Percentiles rank a stretch among this genome's conserved stretches.
These are phyloP conservation scores for Ophiocordyceps camponoti-leonardi DNA, from an alignment of 2,329 filamentous ascomycete species.

Conservation along the genomic window DNA sequence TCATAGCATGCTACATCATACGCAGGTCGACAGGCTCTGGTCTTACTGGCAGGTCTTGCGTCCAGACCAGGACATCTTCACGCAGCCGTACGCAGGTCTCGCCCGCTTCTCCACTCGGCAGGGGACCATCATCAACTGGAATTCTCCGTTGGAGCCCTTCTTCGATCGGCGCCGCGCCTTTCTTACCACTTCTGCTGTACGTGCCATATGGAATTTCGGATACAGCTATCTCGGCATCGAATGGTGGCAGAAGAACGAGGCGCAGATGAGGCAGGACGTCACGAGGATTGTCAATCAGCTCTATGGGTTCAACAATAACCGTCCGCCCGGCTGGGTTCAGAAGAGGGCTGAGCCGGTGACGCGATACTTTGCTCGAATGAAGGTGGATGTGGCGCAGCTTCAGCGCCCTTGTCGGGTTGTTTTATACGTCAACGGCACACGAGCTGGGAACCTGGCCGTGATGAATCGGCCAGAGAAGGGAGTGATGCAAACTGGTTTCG, in stretches of 20 bases:
- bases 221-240: slow-evolving; percentile 23
- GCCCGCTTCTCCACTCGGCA: slow-evolving; percentile 22
- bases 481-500: background rate
- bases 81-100: slow-evolving; percentile 14
- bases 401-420: background rate
- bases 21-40: slow-evolving; percentile 47
- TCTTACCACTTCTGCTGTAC: slow-evolving; percentile 23
- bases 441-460: background rate
- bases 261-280: slow-evolving; percentile 14
- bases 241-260: slow-evolving; percentile 14
- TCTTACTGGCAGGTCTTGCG: slow-evolving; percentile 31
- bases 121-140: slow-evolving; percentile 21
- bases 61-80: slow-evolving; percentile 17
- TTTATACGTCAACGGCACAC: background rate
- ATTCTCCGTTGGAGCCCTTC: slow-evolving; percentile 32
- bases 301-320: slow-evolving; percentile 5
- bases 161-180: slow-evolving; percentile 12
- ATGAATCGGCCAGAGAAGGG: background rate
- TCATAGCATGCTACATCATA: slow-evolving; percentile 27
- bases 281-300: slow-evolving; percentile 16
- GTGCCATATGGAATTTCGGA: slow-evolving; percentile 16
- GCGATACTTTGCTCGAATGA: background rate
- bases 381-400: background rate
- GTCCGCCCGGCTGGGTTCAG: background rate
- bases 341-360: background rate